Conservation (phyloP, 352 stramenopile genomes). For the Blastocystis sp. region DNA sequence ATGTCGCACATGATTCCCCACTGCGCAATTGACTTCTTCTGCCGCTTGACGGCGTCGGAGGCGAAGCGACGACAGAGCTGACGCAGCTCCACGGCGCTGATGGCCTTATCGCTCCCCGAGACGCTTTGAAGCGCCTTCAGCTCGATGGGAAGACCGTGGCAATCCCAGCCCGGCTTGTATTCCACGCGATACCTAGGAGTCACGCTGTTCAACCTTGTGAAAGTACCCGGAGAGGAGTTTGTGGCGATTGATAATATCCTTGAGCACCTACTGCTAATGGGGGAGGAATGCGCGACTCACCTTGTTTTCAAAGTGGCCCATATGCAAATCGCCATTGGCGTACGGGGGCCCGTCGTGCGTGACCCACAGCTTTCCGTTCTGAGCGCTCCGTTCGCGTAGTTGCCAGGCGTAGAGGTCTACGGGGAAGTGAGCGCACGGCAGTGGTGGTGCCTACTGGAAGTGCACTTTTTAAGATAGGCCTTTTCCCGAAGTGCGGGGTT, state of each 20-base stretch:
- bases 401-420: conserved; percentile 60
- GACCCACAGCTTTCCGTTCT: conserved; percentile 77
- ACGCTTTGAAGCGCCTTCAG: conserved; percentile 91
- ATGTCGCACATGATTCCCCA: conserved; percentile 83
- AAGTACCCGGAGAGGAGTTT: conserved; percentile 86
- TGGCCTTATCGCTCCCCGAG: conserved; percentile 74
- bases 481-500: conserved; percentile 83
- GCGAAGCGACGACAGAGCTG: conserved; percentile 86
- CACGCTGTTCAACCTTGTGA: not conserved
- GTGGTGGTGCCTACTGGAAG: conserved; percentile 72
- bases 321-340: conserved; percentile 95
- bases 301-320: conserved; percentile 89
- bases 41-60: conserved; percentile 84
- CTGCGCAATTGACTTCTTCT: conserved; percentile 86
- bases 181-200: conserved; percentile 27
- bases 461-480: conserved; percentile 78
- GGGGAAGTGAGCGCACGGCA: not conserved
- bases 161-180: conserved; percentile 86
- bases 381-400: not conserved
- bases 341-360: conserved; percentile 97
- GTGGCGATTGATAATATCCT: conserved; percentile 96
- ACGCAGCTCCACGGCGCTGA: conserved; percentile 86
- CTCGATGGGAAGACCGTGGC: conserved; percentile 96
- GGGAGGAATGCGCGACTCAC: conserved; percentile 65
- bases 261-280: conserved; percentile 78